Base-by-base conservation (phyloP, 768 basidiomycete species). In the Suillus plorans region DNA sequence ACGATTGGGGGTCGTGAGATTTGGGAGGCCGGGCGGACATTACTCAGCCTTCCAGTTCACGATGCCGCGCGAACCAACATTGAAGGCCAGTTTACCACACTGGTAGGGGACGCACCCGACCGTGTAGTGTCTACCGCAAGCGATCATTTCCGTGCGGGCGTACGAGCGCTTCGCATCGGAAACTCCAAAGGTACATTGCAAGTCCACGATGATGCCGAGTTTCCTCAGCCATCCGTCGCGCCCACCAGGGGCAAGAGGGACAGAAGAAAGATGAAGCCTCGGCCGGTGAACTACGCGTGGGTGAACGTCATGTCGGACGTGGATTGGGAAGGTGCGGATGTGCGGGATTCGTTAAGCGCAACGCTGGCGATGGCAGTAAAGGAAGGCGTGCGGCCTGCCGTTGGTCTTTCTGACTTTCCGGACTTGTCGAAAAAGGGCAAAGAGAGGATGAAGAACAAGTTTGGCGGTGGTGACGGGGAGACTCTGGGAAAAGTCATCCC, bases 291-390 rank as follows among this genome's bases (percentile, higher is more conserved):
- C 56, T 94, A 94, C 74, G 86, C 89, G 22, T 95, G 92, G 92
- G 85, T 94, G n/a, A 88, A 85, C 71, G 79, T 87, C 45, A 86
- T 86, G 42, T 89, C 90, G 66, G 93, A 94, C 72, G 86, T 94
- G 37, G 93, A 94, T 74, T 89, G 87, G 82, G 90, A 94, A 70
- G 93, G 93, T 34, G 83, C 86, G 63, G 89, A 92, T 73, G 83
- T 94, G 61, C 80, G 86, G 18, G 83, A 86, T 60, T 79, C 82
- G 41, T 71, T 86, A 3, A 78, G 72, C 22, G 78, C 78, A 8
- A 76, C 84, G 50, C 65, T 79, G 56, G 72, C 70, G 31, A 71
- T 83, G 71, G 80, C 80, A 3, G 73, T 74, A 60, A 70, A 76
- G 55, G 76, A 76, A 5, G 69, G 71, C 1, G 61, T 80, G 39